Evolutionary conservation across 2,329 filamentous ascomycete species (phyloP), one percentile per base, ranked within the genome.

Genomic region (Fusarium keratoplasticum): DNA sequence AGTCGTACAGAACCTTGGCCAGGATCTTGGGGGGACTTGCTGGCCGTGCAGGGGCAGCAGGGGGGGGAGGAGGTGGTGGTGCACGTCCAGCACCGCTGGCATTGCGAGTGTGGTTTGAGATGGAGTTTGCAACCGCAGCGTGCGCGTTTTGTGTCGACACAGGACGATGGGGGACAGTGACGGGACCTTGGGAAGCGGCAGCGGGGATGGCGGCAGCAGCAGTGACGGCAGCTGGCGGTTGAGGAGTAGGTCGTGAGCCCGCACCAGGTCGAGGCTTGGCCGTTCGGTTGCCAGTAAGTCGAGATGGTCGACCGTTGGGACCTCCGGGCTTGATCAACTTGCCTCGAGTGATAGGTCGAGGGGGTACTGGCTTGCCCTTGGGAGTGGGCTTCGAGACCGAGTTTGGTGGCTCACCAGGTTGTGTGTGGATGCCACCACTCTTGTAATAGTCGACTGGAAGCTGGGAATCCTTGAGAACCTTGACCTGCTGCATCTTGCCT

Each of bases 1-100:
- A 99, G 78, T 98, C 95, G 82, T 98, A 99, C 55, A 98, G 83
- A 6, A 95, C 96, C 85, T 95, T 96, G 79, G 94, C 97, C 76
- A 92, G 94, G 31, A 94, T 90, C 82, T 95, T 96, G 47, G 92
- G 87, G 22, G 81, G 79, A 25, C 76, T 76, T 7, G 80, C 74
- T 3, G 91, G 86, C 16, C 92, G 88, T 4, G 93, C 88, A 62
- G 72, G 38, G 8, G 52, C 62, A 50, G 72, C 72, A 1, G 93
- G 89, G 3, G 93, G 91, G 1, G 92, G 91, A 5, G 88, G 92
- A 36, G 92, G 91, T 8, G 88, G 92, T 52, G 92, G 91, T 25
- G 86, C 87, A 67, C 90, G 86, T 27, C 80, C 81, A n/a, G 84
- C 84, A 75, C 85, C 86, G 89, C 78, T 85, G 86, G 80, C 27